Percentiles rank a stretch among this genome's conserved stretches.
These are phyloP conservation scores for Fusarium sp. DNA, from an alignment of 2,329 filamentous ascomycete species.

Conservation along the genomic window DNA sequence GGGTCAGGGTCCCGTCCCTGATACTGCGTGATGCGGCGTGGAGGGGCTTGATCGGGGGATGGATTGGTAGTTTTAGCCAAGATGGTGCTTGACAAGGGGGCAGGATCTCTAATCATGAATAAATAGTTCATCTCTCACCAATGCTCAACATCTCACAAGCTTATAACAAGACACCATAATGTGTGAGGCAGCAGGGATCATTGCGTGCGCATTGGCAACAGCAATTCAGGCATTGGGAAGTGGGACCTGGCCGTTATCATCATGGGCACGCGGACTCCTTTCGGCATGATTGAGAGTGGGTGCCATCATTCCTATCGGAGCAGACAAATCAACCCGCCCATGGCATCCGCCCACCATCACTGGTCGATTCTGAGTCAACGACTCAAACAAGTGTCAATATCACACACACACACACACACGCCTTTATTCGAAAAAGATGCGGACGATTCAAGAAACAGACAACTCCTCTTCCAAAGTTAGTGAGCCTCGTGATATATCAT, in stretches of 20 bases:
- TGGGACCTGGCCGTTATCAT: not conserved
- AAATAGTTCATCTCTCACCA: not conserved
- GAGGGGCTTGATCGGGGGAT: not conserved
- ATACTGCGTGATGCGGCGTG: conserved; percentile 15
- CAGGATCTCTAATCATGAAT: not conserved
- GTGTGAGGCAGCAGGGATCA: not conserved
- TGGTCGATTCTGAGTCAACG: not conserved
- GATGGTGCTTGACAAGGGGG: not conserved
- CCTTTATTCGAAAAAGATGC: not conserved
- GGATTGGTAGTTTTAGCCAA: not conserved
- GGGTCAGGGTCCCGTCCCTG: conserved; percentile 3
- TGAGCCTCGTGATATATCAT: conserved; percentile 43
- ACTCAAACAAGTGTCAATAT: not conserved
- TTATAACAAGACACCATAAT: not conserved
- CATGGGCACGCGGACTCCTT: conserved; percentile 1
- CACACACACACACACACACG: not conserved
- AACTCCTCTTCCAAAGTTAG: conserved; percentile 40
- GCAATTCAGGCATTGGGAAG: not conserved
- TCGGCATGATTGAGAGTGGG: conserved; percentile 1
- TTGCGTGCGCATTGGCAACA: not conserved
- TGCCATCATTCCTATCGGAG: conserved; percentile 22
- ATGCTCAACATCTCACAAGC: not conserved
- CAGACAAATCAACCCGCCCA: not conserved
- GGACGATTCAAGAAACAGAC: conserved; percentile 28
- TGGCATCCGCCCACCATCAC: not conserved